Conservation (phyloP, 1,284 basidiomycete genomes). For the Rhodotorula mucilaginosa region DNA sequence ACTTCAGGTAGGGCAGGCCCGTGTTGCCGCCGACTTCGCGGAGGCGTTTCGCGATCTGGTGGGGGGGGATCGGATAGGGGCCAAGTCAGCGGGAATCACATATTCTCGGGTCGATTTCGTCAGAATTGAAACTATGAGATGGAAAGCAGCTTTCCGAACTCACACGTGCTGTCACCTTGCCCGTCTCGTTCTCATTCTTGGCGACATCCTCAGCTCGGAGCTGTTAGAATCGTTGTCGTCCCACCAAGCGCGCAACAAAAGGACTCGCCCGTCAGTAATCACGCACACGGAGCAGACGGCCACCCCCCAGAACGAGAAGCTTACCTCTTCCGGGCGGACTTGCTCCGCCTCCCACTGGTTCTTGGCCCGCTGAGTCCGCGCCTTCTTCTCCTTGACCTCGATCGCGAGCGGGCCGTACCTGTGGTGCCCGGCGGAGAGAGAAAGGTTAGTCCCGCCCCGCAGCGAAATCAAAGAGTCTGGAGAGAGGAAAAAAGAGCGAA, state of each 20-base stretch:
- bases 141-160: background rate
- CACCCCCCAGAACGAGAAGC: background rate
- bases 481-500: background rate
- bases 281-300: too few species aligned
- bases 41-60: slow-evolving; percentile 23
- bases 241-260: background rate
- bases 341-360: slow-evolving; percentile 27
- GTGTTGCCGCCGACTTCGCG: slow-evolving; percentile 29
- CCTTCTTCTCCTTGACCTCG: slow-evolving; percentile 39
- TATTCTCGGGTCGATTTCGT: too few species aligned
- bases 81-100: too few species aligned
- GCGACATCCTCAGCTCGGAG: slow-evolving; percentile 36
- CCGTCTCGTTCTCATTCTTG: slow-evolving; percentile 40
- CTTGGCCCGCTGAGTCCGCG: slow-evolving; percentile 26
- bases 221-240: slow-evolving; percentile 5
- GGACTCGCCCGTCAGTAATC: too few species aligned
- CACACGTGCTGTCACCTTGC: slow-evolving; percentile 39
- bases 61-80: background rate
- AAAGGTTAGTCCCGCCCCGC: background rate
- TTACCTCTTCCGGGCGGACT: slow-evolving; percentile 31
- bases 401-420: slow-evolving; percentile 39
- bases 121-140: too few species aligned
- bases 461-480: too few species aligned
- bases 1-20: slow-evolving; percentile 71
- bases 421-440: background rate